Evolutionary conservation across 139 green algal genomes (phyloP).

Genomic region (Chlamydomonas sp.): DNA sequence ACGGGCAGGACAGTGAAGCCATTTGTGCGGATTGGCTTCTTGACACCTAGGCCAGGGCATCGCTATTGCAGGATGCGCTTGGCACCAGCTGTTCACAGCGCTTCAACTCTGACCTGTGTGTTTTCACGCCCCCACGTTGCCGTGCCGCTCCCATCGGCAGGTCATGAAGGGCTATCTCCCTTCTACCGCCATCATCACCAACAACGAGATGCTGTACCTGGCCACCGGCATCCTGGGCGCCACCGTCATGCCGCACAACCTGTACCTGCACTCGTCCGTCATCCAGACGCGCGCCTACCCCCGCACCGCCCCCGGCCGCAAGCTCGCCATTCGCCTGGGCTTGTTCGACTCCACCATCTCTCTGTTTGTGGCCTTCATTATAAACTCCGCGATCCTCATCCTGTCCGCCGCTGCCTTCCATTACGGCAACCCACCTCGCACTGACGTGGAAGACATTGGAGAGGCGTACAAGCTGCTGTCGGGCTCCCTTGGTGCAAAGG

Average conservation of each 20-base stretch:
- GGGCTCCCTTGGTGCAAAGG: constrained; percentile 55
- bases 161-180: constrained; percentile 64
- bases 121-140: background rate
- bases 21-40: too few species aligned
- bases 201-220: constrained; percentile 56
- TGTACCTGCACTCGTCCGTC: constrained; percentile 69
- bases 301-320: constrained; percentile 52
- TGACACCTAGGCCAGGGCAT: too few species aligned
- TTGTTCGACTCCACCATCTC: constrained; percentile 62
- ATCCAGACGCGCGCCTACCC: constrained; percentile 69
- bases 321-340: constrained; percentile 60
- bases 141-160: background rate
- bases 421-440: constrained; percentile 34
- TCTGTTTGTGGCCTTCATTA: constrained; percentile 69
- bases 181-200: constrained; percentile 36
- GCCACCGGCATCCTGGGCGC: constrained; percentile 67
- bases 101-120: too few species aligned
- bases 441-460: constrained; percentile 45
- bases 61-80: too few species aligned
- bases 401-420: constrained; percentile 68
- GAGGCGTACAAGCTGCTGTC: constrained; percentile 66
- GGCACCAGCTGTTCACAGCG: too few species aligned
- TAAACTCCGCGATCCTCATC: constrained; percentile 78
- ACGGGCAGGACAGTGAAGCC: too few species aligned
- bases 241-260: constrained; percentile 76